Evolutionary conservation across 2,329 filamentous ascomycete genomes (phyloP).

Genomic region (Colletotrichum filicis): DNA sequence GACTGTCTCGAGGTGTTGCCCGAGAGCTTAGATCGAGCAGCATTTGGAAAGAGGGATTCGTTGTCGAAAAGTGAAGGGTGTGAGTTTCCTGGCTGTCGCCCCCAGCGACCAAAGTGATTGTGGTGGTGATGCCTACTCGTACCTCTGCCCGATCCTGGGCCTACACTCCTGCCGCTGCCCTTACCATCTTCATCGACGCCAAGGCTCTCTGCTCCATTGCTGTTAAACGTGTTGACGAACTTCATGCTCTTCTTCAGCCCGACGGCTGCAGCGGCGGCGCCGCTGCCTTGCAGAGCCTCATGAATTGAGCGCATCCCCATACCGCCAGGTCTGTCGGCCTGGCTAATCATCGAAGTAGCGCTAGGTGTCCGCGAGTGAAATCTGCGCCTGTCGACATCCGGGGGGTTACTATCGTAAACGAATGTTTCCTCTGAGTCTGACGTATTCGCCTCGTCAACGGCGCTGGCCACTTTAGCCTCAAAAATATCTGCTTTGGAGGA

Average conservation of each 20-base stretch:
- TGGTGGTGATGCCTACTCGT: constrained; percentile 83
- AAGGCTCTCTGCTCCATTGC: constrained; percentile 61
- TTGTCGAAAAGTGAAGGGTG: constrained; percentile 80
- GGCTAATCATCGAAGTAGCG: constrained; percentile 84
- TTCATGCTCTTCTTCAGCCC: constrained; percentile 94
- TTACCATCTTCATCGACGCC: constrained; percentile 75
- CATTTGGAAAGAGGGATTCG: constrained; percentile 81
- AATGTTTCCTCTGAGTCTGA: constrained; percentile 99
- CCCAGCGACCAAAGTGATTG: constrained; percentile 74
- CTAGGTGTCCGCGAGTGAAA: constrained; percentile 96
- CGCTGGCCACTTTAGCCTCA: constrained; percentile 94
- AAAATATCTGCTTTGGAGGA: constrained; percentile 98
- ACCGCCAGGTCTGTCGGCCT: constrained; percentile 66
- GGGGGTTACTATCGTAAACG: constrained; percentile 98
- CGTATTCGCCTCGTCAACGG: constrained; percentile 94
- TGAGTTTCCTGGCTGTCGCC: constrained; percentile 73
- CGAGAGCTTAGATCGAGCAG: constrained; percentile 71
- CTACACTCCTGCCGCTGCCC: constrained; percentile 69
- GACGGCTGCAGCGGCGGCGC: constrained; percentile 52
- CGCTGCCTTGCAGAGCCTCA: constrained; percentile 44
- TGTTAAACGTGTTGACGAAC: constrained; percentile 84
- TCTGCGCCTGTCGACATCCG: constrained; percentile 73
- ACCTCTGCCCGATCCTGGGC: constrained; percentile 69
- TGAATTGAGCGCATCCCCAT: constrained; percentile 71
- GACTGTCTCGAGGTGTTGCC: constrained; percentile 68